A percentile compares a stretch with the other conserved stretches of the same genome.
Conservation (phyloP, 2,329 filamentous ascomycete species). For the Myriosclerotinia curreyana region DNA sequence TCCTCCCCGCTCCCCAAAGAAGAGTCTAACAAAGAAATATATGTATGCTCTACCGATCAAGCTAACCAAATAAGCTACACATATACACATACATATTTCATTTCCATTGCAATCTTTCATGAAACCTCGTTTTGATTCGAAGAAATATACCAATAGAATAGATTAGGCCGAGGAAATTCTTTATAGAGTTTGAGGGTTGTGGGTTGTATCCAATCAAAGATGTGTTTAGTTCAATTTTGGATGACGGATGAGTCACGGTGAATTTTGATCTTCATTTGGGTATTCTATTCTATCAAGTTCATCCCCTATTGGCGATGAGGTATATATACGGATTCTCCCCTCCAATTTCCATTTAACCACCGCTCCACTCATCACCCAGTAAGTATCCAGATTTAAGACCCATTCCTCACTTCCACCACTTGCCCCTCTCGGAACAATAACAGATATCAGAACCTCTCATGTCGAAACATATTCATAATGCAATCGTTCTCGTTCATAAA, state of each 20-base stretch:
- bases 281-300: slow-evolving; percentile 10
- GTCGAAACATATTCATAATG: background rate
- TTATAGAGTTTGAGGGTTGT: no score
- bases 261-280: background rate
- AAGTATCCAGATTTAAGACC: background rate
- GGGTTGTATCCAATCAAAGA: no score
- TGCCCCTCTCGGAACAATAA: background rate
- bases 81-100: no score
- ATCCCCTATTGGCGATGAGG: background rate
- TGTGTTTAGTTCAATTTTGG: background rate
- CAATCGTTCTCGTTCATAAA: slow-evolving; percentile 3
- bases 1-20: no score
- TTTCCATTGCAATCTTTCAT: background rate
- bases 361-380: background rate
- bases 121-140: rapidly evolving
- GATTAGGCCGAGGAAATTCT: no score
- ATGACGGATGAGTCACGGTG: background rate
- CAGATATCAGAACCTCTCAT: background rate
- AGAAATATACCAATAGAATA: no score
- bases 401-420: background rate
- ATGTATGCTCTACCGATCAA: slow-evolving; percentile 40
- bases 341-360: background rate
- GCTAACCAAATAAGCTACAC: slow-evolving; percentile 32
- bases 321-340: background rate
- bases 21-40: no score